A percentile compares a stretch with the other conserved stretches of the same genome.
Evolutionary conservation across 2,329 filamentous ascomycete species (phyloP).

Genomic region (Calonectria leucothoes): DNA sequence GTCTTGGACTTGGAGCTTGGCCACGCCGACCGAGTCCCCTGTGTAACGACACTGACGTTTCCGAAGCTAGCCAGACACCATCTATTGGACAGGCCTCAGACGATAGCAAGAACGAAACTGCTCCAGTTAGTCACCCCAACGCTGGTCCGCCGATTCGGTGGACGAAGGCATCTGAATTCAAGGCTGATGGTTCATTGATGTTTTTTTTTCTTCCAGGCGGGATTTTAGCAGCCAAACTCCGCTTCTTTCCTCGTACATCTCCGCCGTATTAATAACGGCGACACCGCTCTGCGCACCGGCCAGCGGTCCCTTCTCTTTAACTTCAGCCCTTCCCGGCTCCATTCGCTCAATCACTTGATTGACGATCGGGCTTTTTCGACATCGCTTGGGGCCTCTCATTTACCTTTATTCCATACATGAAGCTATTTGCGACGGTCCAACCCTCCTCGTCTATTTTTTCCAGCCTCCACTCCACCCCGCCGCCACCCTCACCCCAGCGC

Average conservation of each 20-base stretch:
- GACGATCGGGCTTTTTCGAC: neutral
- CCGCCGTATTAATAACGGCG: neutral
- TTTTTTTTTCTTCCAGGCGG: neutral
- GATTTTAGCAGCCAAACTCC: slow-evolving; percentile 17
- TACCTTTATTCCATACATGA: neutral
- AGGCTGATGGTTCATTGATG: neutral
- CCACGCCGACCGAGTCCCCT: neutral
- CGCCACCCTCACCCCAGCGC: neutral
- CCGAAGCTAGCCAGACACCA: neutral
- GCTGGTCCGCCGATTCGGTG: neutral
- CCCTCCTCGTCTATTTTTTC: neutral
- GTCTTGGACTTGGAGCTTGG: neutral
- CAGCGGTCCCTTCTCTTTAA: neutral
- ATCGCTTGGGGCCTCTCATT: neutral
- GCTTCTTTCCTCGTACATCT: neutral
- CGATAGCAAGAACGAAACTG: neutral
- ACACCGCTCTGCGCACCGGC: neutral
- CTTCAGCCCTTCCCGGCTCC: slow-evolving; percentile 1
- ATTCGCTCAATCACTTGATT: neutral
- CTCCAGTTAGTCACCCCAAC: neutral
- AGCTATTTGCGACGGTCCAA: neutral
- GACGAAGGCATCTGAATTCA: neutral
- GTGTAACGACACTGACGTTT: neutral
- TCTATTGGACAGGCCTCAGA: neutral
- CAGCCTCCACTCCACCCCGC: neutral